Base-by-base conservation (phyloP, 768 basidiomycete genomes). In the Boletus eberwhitei region DNA sequence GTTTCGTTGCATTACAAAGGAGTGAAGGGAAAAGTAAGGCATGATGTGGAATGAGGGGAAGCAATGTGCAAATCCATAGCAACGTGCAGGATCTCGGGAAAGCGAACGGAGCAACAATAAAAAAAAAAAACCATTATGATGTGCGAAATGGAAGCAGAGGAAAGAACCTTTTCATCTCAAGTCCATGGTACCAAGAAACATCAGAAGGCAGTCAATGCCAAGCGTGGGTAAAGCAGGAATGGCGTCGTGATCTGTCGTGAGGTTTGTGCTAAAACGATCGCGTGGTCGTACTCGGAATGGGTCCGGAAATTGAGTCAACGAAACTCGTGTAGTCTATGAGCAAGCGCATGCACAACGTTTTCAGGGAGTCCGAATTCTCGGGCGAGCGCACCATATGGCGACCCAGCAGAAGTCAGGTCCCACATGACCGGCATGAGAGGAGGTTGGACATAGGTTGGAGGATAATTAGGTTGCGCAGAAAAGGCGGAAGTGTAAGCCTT, bases 321-420 rank as follows among this genome's bases (percentile, higher is more conserved):
- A 38, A 71, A 58, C 21, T 53, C 59, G 34, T 59, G 47, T 11
- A 88, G 73, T 47, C 86, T 78, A 57, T 86, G 83, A 38, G 80
- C 83, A 42, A 88, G 77, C 4, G 85, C 84, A 63, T 87, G 80
- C 42, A 89, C 81, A 26, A 88, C 65, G 40, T 83, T 77, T 32
- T 87, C 74, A 50, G 87, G 84, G 21, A 89, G 77, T n/a, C 87
- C 87, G 56, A 88, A 88, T 67, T 89, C 88, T 59, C 77, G 77
- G 22, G 88, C 87, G n/a, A 90, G 77, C 22, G 79, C 77, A 43
- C 77, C 77, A 24, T 66, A 83, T 50, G 64, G 77, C 39, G 60
- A 59, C 43, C 52, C 55, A 29, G 53, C 32, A 26, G 50, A 17
- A 12, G 54, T 24, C n/a, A 38, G 36, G 35, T 64, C 59, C 59